Conservation (phyloP, 2,329 filamentous ascomycete genomes). For the Aphanocladium album region DNA sequence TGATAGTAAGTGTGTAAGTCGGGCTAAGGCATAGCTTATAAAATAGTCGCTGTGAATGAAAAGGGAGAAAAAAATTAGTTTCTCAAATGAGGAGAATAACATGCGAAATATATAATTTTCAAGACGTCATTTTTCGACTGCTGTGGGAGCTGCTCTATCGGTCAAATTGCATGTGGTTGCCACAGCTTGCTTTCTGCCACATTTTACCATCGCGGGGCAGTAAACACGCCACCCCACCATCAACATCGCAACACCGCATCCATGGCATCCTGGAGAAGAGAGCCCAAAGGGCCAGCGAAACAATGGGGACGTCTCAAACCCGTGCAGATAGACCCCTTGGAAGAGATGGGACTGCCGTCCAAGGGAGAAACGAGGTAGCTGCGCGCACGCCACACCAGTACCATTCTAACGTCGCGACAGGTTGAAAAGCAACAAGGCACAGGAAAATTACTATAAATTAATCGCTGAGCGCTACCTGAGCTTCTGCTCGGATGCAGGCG, state of each 20-base stretch:
- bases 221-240: background rate
- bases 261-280: constrained; percentile 23
- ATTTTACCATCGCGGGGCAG: background rate
- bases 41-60: too few relatives aligned
- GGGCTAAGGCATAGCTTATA: too few relatives aligned
- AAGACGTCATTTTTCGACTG: too few relatives aligned
- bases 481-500: constrained; percentile 72
- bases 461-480: constrained; percentile 86
- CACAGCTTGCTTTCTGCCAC: too few relatives aligned
- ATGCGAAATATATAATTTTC: too few relatives aligned
- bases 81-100: too few relatives aligned
- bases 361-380: constrained; percentile 80
- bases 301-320: constrained; percentile 70
- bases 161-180: too few relatives aligned
- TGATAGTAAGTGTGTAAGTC: too few relatives aligned
- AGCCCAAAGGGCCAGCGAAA: constrained; percentile 38
- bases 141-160: too few relatives aligned
- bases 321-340: constrained; percentile 68
- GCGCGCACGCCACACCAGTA: constrained; percentile 6
- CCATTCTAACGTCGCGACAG: constrained; percentile 33
- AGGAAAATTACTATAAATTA: constrained; percentile 80
- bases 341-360: constrained; percentile 78
- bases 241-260: background rate
- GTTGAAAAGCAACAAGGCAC: constrained; percentile 67
- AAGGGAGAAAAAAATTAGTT: too few relatives aligned